phyloP scores from a whole-genome alignment of 1,139 yeast species.

The Hanseniaspora sp. region DNA sequence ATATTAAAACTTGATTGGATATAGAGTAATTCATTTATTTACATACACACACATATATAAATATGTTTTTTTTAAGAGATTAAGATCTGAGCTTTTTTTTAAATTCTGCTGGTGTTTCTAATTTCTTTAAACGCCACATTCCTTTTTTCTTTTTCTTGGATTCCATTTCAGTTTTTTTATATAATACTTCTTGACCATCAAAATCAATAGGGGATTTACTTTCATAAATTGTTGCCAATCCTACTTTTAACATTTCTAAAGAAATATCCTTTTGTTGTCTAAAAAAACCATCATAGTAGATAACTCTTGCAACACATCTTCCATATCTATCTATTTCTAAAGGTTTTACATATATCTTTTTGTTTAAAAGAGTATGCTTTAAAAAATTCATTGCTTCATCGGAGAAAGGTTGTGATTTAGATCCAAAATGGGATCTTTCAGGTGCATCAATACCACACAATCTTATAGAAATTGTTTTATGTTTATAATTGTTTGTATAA shows the following conservation, averaged over 20 bases:
- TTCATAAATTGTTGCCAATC: slow-evolving; percentile 82
- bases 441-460: slow-evolving; percentile 98
- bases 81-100: slow-evolving; percentile 34
- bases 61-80: neutral
- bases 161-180: slow-evolving; percentile 44
- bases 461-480: slow-evolving; percentile 44
- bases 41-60: neutral
- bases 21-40: neutral
- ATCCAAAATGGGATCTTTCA: slow-evolving; percentile 88
- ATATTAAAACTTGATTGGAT: neutral
- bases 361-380: slow-evolving; percentile 49
- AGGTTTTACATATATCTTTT: slow-evolving; percentile 63
- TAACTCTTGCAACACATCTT: slow-evolving; percentile 74
- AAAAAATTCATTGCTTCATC: slow-evolving; percentile 80
- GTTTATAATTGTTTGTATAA: slow-evolving; percentile 43
- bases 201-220: slow-evolving; percentile 64
- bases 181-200: slow-evolving; percentile 58
- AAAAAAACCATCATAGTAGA: slow-evolving; percentile 44
- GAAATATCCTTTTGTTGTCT: slow-evolving; percentile 58
- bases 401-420: slow-evolving; percentile 79
- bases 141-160: slow-evolving; percentile 55
- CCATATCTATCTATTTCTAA: slow-evolving; percentile 77
- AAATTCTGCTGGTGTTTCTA: slow-evolving; percentile 74
- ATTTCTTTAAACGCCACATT: slow-evolving; percentile 51
- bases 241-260: slow-evolving; percentile 71